These are phyloP conservation scores for Yamadazyma dushanensis DNA, from an alignment of 1,139 yeast genomes.

Conservation along the genomic window DNA sequence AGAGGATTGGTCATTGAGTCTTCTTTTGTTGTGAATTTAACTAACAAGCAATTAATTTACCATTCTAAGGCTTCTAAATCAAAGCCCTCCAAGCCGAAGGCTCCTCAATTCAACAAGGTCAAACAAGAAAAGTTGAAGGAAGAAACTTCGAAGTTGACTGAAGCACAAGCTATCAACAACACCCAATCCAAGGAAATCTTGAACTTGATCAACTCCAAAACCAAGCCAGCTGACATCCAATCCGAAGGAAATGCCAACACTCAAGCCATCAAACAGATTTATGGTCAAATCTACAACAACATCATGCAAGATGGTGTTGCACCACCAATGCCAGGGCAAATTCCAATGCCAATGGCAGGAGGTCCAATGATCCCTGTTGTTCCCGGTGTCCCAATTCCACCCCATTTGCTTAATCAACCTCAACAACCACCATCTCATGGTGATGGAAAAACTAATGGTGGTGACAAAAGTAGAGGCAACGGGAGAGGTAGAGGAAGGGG, in stretches of 20 bases:
- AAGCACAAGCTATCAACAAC: slow-evolving; percentile 12
- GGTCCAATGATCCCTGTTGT: slow-evolving; percentile 15
- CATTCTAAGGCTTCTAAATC: slow-evolving; percentile 67
- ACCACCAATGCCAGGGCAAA: slow-evolving; percentile 10
- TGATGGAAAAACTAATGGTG: neutral
- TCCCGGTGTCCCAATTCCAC: slow-evolving; percentile 33
- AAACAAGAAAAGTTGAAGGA: slow-evolving; percentile 24
- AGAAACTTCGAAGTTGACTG: slow-evolving; percentile 14
- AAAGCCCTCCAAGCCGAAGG: slow-evolving; percentile 29
- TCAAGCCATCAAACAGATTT: slow-evolving; percentile 47
- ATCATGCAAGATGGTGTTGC: slow-evolving; percentile 43
- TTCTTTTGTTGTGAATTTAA: slow-evolving; percentile 74
- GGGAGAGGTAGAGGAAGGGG: slow-evolving; percentile 24
- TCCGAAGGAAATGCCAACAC: slow-evolving; percentile 23
- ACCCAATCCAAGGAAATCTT: slow-evolving; percentile 35
- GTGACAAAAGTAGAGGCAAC: slow-evolving; percentile 11
- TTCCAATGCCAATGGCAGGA: slow-evolving; percentile 15
- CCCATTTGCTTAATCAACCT: slow-evolving; percentile 29
- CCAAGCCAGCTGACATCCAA: slow-evolving; percentile 15
- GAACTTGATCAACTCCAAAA: slow-evolving; percentile 17
- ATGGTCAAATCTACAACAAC: slow-evolving; percentile 49
- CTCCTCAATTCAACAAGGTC: slow-evolving; percentile 3
- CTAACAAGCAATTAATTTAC: slow-evolving; percentile 71
- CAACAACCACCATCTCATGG: too few species aligned
- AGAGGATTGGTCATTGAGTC: slow-evolving; percentile 87